Conservation (phyloP, 371 early-diverging fungal species). For the Haplosporangium sp. region DNA sequence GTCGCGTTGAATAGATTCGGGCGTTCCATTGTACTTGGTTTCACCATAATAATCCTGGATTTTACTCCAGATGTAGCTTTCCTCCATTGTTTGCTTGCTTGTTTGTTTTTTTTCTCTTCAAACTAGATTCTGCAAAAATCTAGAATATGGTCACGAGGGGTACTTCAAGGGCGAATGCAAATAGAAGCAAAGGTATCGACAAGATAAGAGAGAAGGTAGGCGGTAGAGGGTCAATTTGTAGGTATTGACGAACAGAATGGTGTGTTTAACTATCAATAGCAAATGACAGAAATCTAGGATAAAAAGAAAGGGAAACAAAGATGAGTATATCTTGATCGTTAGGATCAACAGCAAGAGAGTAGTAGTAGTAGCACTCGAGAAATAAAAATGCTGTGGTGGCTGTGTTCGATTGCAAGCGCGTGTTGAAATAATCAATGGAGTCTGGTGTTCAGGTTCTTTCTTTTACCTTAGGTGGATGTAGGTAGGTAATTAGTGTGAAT, state of each 20-base stretch:
- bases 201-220: background rate
- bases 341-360: background rate
- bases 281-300: no score
- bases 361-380: background rate
- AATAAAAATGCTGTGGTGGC: background rate
- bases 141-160: background rate
- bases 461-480: no score
- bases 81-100: slow-evolving; percentile 30
- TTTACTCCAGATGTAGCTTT: slow-evolving; percentile 45
- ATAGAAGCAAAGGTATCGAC: background rate
- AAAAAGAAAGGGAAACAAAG: no score
- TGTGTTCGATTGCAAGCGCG: background rate
- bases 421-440: background rate
- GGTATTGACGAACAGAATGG: no score
- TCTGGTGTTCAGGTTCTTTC: no score
- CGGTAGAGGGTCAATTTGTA: background rate
- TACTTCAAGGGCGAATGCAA: background rate
- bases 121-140: no score
- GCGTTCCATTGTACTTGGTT: slow-evolving; percentile 48
- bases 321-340: no score
- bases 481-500: no score
- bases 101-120: no score
- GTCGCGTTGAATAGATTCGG: slow-evolving; percentile 42
- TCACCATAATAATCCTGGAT: slow-evolving; percentile 47
- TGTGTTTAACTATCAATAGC: no score